Evolutionary conservation across 139 green algal species (phyloP).

Genomic region (Chlamydomonas schloesseri): DNA sequence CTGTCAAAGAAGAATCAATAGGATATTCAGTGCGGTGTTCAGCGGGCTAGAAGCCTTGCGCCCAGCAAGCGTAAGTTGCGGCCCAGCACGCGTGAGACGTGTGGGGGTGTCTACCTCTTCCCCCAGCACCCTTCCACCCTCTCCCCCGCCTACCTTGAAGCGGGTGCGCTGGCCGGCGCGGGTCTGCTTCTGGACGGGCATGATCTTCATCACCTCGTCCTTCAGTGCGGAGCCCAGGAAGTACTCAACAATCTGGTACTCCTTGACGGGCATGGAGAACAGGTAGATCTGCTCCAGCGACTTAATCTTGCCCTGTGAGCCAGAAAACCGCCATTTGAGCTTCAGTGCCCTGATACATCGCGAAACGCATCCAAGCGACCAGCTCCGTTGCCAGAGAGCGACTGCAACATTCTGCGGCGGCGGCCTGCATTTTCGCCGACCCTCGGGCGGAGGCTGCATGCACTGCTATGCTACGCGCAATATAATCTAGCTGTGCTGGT

Average conservation of each 20-base stretch:
- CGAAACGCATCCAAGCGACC: neutral
- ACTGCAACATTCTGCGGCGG: neutral
- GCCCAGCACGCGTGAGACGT: neutral
- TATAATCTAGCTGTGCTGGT: neutral
- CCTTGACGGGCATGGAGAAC: constrained; percentile 99
- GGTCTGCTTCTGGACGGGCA: constrained; percentile 99
- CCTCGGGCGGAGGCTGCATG: neutral
- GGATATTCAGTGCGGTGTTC: neutral
- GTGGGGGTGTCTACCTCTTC: no score
- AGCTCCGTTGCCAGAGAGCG: no score
- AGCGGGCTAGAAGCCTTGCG: no score
- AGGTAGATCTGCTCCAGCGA: constrained; percentile 99
- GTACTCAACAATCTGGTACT: constrained; percentile 96
- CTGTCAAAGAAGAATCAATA: constrained; percentile 29
- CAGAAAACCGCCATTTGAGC: no score
- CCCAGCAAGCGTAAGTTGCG: no score
- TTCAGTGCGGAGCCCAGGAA: constrained; percentile 89
- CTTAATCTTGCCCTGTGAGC: constrained; percentile 97
- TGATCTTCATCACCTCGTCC: constrained; percentile 99
- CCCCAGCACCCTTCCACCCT: neutral
- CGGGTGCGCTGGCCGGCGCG: constrained; percentile 98
- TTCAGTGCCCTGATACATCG: no score
- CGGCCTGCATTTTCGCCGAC: neutral
- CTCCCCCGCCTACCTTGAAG: constrained; percentile 89
- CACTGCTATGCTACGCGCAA: neutral